Evolutionary conservation across 176 grass and related monocot species (phyloP).

Genomic region (Phyllostachys edulis): DNA sequence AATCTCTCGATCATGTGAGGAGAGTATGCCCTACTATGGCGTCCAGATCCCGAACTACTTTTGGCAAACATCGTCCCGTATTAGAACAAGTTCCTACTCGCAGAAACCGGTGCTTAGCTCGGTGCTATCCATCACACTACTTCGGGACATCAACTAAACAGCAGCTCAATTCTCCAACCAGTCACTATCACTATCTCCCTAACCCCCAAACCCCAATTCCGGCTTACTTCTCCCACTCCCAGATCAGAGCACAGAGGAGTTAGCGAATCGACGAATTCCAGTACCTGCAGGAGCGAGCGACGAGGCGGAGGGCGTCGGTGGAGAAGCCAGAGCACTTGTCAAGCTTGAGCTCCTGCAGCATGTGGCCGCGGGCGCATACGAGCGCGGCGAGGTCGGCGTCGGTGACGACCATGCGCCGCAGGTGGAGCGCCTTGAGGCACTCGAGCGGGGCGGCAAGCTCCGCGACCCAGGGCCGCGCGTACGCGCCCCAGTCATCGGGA

Average conservation of each 20-base stretch:
- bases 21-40: background rate
- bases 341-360: slow-evolving; percentile 80
- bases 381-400: slow-evolving; percentile 69
- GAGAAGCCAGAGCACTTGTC: slow-evolving; percentile 90
- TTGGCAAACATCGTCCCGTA: background rate
- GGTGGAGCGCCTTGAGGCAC: slow-evolving; percentile 79
- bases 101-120: slow-evolving; percentile 1
- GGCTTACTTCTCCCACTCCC: background rate
- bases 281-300: slow-evolving; percentile 77
- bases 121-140: background rate
- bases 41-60: slow-evolving; percentile 28
- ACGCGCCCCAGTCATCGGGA: slow-evolving; percentile 69
- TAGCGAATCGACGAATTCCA: background rate
- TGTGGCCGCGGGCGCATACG: slow-evolving; percentile 56
- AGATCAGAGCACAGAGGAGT: slow-evolving; percentile 6
- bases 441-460: slow-evolving; percentile 55
- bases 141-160: slow-evolving; percentile 6
- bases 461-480: slow-evolving; percentile 56
- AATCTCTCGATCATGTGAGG: background rate
- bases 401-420: slow-evolving; percentile 76
- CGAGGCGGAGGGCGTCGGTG: slow-evolving; percentile 69
- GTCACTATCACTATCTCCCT: slow-evolving; percentile 6
- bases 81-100: slow-evolving; percentile 7
- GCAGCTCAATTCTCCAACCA: background rate
- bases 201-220: background rate